Evolutionary conservation across 257 asterid species (phyloP), one percentile per base, ranked within the genome.

Genomic region (Eucommia ulmoides): DNA sequence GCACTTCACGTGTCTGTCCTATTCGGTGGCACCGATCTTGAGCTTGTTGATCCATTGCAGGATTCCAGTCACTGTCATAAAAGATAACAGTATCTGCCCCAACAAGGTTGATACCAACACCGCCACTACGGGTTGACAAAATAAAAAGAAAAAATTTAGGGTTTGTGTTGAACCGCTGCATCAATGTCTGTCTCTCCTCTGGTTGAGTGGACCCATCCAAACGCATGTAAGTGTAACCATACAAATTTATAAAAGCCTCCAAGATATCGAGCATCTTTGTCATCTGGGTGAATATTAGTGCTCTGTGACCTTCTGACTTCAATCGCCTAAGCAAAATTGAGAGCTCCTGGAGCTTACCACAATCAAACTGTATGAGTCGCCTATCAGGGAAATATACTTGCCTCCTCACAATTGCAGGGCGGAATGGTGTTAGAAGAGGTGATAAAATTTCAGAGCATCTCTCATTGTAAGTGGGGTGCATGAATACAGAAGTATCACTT

Each of bases 21-120:
- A 91, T 91, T 67, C 99, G 74, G 73, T 91, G 99, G 65, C 99
- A 91, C 56, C 99, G 79, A 72, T 91, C 99, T 75, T 91, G 99
- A 51, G 99, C 99, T 61, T 91, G 99, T 61, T 86, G 96, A 79
- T 91, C 99, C 99, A 91, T 91, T 51, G 99, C 99, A 46, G 99
- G 99, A 74, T 91, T 91, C 99, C 99, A 91, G 80, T 91, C 99
- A 58, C 99, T 91, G 50, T 91, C 99, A 57, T 91, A 91, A 70
- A 86, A 91, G 60, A 91, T 91, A 15, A 86, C 99, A 21, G 97
- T 91, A 70, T 86, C 99, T 29, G 99, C 99, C 53, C 99, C 99
- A 45, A 91, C 95, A 60, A 91, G 79, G 65, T 91, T 91, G 69
- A 91, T 83, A 68, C 99, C 99, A 57, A 91, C 99, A 63, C 97